Evolutionary conservation across 768 basidiomycete genomes (phyloP).

Genomic region (Suillus variegatus): DNA sequence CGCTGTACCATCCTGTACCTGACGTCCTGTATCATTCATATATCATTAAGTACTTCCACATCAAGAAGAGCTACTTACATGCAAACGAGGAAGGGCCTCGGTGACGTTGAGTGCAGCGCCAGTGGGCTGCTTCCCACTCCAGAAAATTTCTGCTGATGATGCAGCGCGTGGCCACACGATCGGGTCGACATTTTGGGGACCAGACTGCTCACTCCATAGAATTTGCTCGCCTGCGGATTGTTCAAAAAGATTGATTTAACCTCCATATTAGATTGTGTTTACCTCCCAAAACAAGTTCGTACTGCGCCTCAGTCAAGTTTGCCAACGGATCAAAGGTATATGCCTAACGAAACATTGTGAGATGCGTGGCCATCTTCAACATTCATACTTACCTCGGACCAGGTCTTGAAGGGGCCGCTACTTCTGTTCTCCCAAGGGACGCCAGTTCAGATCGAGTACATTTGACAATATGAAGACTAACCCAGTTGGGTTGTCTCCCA

Average conservation of each 20-base stretch:
- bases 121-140: conserved; percentile 51
- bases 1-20: conserved; percentile 61
- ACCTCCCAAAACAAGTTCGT: conserved; percentile 69
- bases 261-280: conserved; percentile 17
- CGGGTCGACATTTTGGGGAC: conserved; percentile 63
- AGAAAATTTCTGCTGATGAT: conserved; percentile 74
- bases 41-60: neutral
- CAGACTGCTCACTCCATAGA: conserved; percentile 76
- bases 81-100: conserved; percentile 62
- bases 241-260: neutral
- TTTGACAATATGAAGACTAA: conserved; percentile 22
- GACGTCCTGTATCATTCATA: conserved; percentile 22
- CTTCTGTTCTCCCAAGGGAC: conserved; percentile 35
- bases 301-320: conserved; percentile 49
- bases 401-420: conserved; percentile 77
- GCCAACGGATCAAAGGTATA: conserved; percentile 74
- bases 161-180: conserved; percentile 76
- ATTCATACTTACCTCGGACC: conserved; percentile 57
- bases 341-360: conserved; percentile 37
- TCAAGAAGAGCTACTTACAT: conserved; percentile 38
- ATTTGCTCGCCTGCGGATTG: conserved; percentile 53
- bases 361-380: conserved; percentile 9
- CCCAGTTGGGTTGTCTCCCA: conserved; percentile 51
- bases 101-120: conserved; percentile 35
- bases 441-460: neutral